phyloP scores from a whole-genome alignment of 768 basidiomycete genomes.

The Boletus coccyginus region DNA sequence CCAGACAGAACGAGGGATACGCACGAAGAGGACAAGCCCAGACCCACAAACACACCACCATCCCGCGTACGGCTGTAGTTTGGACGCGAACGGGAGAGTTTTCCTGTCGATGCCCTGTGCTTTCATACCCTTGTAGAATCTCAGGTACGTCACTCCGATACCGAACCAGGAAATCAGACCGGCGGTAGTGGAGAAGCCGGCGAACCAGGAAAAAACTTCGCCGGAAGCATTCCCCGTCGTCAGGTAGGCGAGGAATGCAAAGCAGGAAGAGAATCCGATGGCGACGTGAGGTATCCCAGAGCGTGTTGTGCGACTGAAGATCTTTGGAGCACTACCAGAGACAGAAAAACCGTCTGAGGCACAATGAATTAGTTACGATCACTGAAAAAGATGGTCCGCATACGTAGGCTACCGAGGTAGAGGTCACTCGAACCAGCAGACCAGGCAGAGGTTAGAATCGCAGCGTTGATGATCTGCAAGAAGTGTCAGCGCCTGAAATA shows the following conservation, averaged over 20 bases:
- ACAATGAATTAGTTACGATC: background rate
- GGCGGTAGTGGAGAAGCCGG: constrained; percentile 33
- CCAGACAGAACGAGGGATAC: background rate
- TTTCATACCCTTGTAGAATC: constrained; percentile 44
- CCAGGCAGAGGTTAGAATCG: too few relatives aligned
- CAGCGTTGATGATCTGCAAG: too few relatives aligned
- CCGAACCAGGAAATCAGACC: constrained; percentile 44
- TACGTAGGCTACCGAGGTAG: too few relatives aligned
- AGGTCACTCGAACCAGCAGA: too few relatives aligned
- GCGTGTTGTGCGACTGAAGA: constrained; percentile 42
- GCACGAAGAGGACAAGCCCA: constrained; percentile 34
- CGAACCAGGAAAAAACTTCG: constrained; percentile 42
- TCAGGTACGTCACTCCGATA: constrained; percentile 43
- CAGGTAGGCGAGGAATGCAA: constrained; percentile 41
- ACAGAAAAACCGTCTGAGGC: constrained; percentile 49
- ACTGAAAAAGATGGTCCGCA: too few relatives aligned
- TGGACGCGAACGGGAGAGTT: constrained; percentile 41
- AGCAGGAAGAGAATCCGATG: constrained; percentile 24
- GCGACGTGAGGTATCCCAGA: constrained; percentile 46
- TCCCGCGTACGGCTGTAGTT: too few relatives aligned
- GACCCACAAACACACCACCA: constrained; percentile 20
- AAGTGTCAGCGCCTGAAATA: too few relatives aligned
- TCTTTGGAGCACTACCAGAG: constrained; percentile 49
- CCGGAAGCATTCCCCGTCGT: constrained; percentile 35
- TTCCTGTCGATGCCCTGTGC: constrained; percentile 47